These are phyloP conservation scores for Blastocystis sp. DNA, from an alignment of 352 stramenopile species.

Conservation along the genomic window DNA sequence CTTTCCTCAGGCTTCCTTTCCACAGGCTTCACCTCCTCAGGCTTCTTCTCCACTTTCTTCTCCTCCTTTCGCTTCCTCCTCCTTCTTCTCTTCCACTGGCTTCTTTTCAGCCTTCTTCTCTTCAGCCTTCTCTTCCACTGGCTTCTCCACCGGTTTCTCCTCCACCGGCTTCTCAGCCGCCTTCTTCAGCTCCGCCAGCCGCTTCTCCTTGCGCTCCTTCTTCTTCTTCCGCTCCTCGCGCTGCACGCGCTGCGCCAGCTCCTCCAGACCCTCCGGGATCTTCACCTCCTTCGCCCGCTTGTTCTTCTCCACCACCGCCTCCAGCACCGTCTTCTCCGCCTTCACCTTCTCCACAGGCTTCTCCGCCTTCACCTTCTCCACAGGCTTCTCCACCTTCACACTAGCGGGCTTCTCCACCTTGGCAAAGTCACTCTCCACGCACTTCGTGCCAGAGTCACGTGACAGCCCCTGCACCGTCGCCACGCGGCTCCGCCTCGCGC, in stretches of 20 bases:
- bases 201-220: conserved; percentile 15
- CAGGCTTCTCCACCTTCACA: not conserved
- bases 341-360: not conserved
- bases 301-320: not conserved
- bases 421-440: not conserved
- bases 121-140: conserved; percentile 10
- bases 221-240: conserved; percentile 43
- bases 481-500: not conserved
- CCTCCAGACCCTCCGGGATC: not conserved
- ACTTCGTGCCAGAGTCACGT: not conserved
- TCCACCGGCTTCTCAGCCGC: not conserved
- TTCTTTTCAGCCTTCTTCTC: not conserved
- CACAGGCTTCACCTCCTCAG: not conserved
- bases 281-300: not conserved
- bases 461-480: not conserved
- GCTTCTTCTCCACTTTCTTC: not conserved
- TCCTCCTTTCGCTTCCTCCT: not conserved
- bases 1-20: not conserved
- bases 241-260: conserved; percentile 14
- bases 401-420: not conserved
- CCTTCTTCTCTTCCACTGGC: not conserved
- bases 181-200: not conserved
- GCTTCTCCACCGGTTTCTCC: conserved; percentile 4
- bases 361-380: not conserved
- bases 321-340: not conserved